Percentiles rank a stretch among this genome's conserved stretches.
These are phyloP conservation scores for Prunus armeniaca DNA, from an alignment of 306 rosid genomes.

Conservation along the genomic window DNA sequence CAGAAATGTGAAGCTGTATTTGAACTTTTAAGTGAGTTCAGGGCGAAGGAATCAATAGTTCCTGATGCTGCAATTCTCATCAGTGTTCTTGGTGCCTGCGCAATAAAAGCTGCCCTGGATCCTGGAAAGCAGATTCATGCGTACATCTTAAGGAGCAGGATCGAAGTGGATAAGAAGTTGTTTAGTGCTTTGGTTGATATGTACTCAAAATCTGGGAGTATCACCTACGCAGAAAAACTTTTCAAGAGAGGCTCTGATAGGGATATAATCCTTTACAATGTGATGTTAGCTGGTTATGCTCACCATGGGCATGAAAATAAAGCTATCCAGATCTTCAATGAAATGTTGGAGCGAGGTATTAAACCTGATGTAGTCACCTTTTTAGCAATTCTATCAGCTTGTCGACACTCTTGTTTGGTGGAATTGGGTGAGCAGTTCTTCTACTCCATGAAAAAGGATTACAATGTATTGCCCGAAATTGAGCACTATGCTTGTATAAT, in stretches of 20 bases:
- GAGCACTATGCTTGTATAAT: conserved; percentile 83
- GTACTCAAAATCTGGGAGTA: conserved; percentile 80
- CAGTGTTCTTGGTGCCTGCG: conserved; percentile 63
- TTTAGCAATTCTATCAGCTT: conserved; percentile 70
- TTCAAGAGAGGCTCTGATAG: conserved; percentile 35
- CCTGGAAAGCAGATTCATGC: conserved; percentile 78
- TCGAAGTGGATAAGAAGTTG: conserved; percentile 50
- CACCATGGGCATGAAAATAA: conserved; percentile 61
- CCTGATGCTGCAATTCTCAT: conserved; percentile 50
- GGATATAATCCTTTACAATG: conserved; percentile 58
- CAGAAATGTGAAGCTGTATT: conserved; percentile 57
- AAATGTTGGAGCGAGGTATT: conserved; percentile 48
- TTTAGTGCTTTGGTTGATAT: conserved; percentile 65
- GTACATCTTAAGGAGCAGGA: conserved; percentile 43
- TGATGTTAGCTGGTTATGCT: conserved; percentile 79
- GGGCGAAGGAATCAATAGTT: conserved; percentile 30
- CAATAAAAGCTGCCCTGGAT: conserved; percentile 58
- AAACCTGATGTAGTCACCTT: conserved; percentile 66
- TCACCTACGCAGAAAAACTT: conserved; percentile 50
- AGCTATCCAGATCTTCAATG: conserved; percentile 55
- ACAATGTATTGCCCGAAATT: conserved; percentile 48
- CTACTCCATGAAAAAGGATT: conserved; percentile 52
- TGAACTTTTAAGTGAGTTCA: conserved; percentile 51
- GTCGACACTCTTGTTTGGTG: conserved; percentile 62
- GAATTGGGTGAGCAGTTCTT: conserved; percentile 61